A percentile compares a stretch with the other conserved stretches of the same genome.
Evolutionary conservation across 2,329 filamentous ascomycete species (phyloP).

Genomic region (Blastomyces emzantsi): DNA sequence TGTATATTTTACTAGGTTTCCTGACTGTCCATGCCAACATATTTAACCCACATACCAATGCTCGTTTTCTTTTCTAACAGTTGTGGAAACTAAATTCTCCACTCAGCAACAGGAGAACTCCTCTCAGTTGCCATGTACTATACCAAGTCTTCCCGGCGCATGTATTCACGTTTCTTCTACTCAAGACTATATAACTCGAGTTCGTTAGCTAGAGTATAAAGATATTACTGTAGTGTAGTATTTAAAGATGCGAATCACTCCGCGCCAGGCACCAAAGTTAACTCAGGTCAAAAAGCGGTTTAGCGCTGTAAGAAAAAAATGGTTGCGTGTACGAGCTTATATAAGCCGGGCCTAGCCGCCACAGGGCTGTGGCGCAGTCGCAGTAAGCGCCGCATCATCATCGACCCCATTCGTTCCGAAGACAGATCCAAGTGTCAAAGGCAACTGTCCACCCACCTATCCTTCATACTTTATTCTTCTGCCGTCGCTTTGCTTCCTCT

Average conservation of each 20-base stretch:
- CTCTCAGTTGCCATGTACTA: neutral
- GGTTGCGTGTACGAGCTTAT: constrained; percentile 1
- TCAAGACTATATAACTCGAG: neutral
- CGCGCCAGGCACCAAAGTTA: neutral
- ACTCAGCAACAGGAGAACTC: neutral
- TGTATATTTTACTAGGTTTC: neutral
- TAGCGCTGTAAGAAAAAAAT: neutral
- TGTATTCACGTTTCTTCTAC: neutral
- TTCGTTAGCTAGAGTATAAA: neutral
- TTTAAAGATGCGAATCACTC: neutral
- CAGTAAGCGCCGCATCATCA: constrained; percentile 14
- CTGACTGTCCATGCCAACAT: neutral
- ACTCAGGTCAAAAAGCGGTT: neutral
- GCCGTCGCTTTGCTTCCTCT: no score
- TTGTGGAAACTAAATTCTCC: neutral
- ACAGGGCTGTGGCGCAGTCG: constrained; percentile 23
- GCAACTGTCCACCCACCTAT: neutral
- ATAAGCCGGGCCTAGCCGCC: constrained; percentile 14
- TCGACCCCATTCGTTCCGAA: neutral
- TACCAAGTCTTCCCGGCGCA: neutral
- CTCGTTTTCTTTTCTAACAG: neutral
- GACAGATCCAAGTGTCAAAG: neutral
- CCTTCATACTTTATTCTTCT: neutral
- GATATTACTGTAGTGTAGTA: neutral
- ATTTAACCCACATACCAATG: neutral